Percentiles rank a stretch among this genome's conserved stretches.
phyloP scores from a whole-genome alignment of 2,329 filamentous ascomycete genomes.

The Tolypocladium amazonense region DNA sequence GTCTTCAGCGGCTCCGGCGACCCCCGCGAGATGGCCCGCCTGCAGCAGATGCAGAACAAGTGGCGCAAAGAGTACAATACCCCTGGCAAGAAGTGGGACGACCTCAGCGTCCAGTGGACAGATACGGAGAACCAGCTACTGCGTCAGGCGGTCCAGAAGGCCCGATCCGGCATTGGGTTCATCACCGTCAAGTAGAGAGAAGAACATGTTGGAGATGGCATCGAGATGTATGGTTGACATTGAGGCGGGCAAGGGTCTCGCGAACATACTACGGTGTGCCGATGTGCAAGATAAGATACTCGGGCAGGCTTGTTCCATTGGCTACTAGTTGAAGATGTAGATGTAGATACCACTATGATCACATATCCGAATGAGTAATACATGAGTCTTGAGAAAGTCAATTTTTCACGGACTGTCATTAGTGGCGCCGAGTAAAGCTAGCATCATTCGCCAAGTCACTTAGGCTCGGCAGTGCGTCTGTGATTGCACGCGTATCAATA shows the following conservation, averaged over 20 bases:
- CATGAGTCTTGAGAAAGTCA: neutral
- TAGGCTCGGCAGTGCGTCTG: neutral
- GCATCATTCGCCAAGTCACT: neutral
- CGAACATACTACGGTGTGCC: neutral
- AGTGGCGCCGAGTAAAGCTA: neutral
- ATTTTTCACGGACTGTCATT: neutral
- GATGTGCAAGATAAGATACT: neutral
- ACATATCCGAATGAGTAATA: neutral
- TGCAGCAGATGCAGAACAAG: constrained; percentile 49
- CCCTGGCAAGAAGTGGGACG: constrained; percentile 54
- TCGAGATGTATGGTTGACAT: neutral
- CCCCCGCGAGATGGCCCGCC: constrained; percentile 52
- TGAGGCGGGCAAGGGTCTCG: neutral
- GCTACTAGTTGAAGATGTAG: neutral
- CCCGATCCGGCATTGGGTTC: constrained; percentile 54
- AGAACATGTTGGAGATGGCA: neutral
- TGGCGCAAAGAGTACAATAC: constrained; percentile 56
- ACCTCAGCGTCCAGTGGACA: constrained; percentile 57
- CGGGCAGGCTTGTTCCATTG: neutral
- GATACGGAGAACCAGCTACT: constrained; percentile 55
- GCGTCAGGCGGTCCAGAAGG: constrained; percentile 42
- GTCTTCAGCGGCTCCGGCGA: constrained; percentile 58
- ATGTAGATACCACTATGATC: neutral
- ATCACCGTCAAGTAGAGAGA: constrained; percentile 48
- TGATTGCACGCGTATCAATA: neutral